Conservation (phyloP, 2,329 filamentous ascomycete genomes). For the Pleomassaria siparia region DNA sequence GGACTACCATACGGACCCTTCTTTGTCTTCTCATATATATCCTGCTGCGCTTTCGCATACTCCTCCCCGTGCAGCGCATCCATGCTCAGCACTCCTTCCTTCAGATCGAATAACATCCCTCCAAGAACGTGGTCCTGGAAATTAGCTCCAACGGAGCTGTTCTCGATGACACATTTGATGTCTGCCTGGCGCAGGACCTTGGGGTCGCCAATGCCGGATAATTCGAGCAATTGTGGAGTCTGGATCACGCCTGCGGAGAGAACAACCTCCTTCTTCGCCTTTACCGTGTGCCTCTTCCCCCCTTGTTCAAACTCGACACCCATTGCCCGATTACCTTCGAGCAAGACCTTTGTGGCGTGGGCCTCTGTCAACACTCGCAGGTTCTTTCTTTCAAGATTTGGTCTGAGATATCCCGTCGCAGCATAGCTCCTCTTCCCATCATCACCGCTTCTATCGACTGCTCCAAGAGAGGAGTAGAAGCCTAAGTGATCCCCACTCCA, state of each 20-base stretch:
- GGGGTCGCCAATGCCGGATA: conserved; percentile 18
- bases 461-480: conserved; percentile 34
- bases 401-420: conserved; percentile 30
- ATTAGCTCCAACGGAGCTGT: conserved; percentile 26
- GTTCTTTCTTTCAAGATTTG: conserved; percentile 43
- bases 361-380: conserved; percentile 50
- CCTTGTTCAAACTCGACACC: conserved; percentile 45
- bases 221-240: conserved; percentile 18
- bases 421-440: conserved; percentile 37
- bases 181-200: conserved; percentile 16
- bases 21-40: conserved; percentile 35
- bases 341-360: conserved; percentile 47
- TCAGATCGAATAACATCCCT: conserved; percentile 21
- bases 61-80: conserved; percentile 40
- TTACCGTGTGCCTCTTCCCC: background rate
- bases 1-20: conserved; percentile 38
- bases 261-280: conserved; percentile 13
- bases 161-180: conserved; percentile 19
- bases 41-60: conserved; percentile 35
- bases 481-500: conserved; percentile 42
- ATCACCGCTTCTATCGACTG: conserved; percentile 26
- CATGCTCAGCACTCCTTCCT: conserved; percentile 31
- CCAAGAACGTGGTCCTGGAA: conserved; percentile 27
- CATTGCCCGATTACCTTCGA: conserved; percentile 41
- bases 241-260: conserved; percentile 17